Percentiles rank a stretch among this genome's conserved stretches.
Evolutionary conservation across 106 monocot species (phyloP).

Genomic region (Cymbidium sinense): DNA sequence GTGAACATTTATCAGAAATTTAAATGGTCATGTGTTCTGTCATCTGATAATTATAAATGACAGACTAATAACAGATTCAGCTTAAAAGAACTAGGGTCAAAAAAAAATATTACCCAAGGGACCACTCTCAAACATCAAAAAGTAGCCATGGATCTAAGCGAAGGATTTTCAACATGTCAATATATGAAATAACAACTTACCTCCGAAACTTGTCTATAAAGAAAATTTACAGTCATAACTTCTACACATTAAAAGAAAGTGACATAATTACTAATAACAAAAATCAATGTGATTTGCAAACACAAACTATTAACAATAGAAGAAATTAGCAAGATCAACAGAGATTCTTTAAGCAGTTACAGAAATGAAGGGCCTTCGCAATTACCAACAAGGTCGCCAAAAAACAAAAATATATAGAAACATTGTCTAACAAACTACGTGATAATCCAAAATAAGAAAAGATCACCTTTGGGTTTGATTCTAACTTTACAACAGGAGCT

Average conservation of each 20-base stretch:
- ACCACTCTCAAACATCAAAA: too few species aligned
- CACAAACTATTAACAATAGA: background rate
- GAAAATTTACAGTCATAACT: too few species aligned
- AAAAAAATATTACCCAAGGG: too few species aligned
- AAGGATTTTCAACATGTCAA: background rate
- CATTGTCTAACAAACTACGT: background rate
- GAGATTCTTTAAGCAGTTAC: background rate
- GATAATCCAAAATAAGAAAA: slow-evolving; percentile 7
- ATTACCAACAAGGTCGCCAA: background rate
- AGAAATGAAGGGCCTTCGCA: background rate
- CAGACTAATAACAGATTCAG: too few species aligned
- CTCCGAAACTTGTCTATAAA: background rate
- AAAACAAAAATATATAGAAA: background rate
- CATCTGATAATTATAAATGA: too few species aligned
- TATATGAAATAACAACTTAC: background rate
- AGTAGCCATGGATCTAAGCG: too few species aligned
- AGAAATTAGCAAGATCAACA: background rate
- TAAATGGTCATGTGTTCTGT: too few species aligned
- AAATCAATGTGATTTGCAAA: background rate
- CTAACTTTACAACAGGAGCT: slow-evolving; percentile 73
- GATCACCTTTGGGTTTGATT: slow-evolving; percentile 88
- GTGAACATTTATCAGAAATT: too few species aligned
- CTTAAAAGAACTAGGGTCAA: too few species aligned
- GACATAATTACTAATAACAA: background rate
- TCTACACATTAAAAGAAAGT: too few species aligned